Base-by-base conservation (phyloP, 495 filamentous ascomycete genomes). In the Talaromyces liani region DNA sequence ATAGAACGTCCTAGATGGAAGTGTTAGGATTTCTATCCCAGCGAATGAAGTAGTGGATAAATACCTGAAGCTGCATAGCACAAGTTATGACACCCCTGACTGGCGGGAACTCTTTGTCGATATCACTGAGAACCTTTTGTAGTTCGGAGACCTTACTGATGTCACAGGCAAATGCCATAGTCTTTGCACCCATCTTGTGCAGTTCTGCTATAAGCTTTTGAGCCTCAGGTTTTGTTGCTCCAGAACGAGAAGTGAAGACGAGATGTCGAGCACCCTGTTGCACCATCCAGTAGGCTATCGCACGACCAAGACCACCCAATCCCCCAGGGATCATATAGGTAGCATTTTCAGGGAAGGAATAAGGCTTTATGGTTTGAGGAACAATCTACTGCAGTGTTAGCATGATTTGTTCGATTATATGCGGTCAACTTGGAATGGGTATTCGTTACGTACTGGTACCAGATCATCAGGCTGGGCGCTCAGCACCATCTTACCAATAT, bases 251-350 rank as follows among this genome's bases (percentile, higher is more conserved):
- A 20, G 85, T 72, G 10, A 87, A 75, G 20, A 84, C 74, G 27
- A 87, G 65, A 60, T 80, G 73, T 47, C 72, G 72, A 22, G 84
- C 84, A 9, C 83, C 83, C 34, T 78, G 78, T 33, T 72, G 65
- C 6, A 79, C 79, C 80, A 87, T 84, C 81, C 80, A 84, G 2
- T 71, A 70, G 1, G 82, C 68, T 62, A 86, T 74, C 59, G 78
- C 77, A 61, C 79, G 72, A 18, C 84, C 84, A 12, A 87, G 73
- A 45, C 83, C 84, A 24, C 84, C 84, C 3, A 84, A 76, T 16
- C 84, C 82, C 24, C 84, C 83, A 58, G 80, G 73, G 14, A 87
- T 67, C 29, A 87, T 68, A 65, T 87, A 86, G 1, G 81, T 76
- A 2, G 76, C 80, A 66, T 83, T 54, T 3, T 54, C 49, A 5